Percentiles rank a stretch among this genome's conserved stretches.
These are phyloP conservation scores for Calonectria pseudoreteaudii DNA, from an alignment of 2,329 filamentous ascomycete genomes.

Conservation along the genomic window DNA sequence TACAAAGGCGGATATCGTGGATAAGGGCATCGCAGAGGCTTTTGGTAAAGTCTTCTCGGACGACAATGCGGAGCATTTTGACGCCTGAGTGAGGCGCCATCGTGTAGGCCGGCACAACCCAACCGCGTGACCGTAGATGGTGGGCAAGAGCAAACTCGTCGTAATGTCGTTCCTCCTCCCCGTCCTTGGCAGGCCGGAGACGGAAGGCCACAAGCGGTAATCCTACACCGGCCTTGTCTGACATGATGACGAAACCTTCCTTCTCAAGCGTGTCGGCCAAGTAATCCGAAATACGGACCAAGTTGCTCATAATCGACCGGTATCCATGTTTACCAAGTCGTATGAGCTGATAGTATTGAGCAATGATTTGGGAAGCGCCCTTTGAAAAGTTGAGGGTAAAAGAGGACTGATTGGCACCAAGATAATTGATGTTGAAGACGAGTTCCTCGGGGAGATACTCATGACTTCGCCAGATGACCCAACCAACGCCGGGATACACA, in stretches of 20 bases:
- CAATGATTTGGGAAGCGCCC: conserved; percentile 93
- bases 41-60: conserved; percentile 91
- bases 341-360: conserved; percentile 97
- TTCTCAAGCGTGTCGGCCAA: conserved; percentile 78
- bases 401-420: conserved; percentile 92
- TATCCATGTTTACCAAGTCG: conserved; percentile 94
- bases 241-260: conserved; percentile 90
- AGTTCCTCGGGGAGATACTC: conserved; percentile 90
- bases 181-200: conserved; percentile 67
- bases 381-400: conserved; percentile 99
- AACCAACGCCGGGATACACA: conserved; percentile 92
- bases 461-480: conserved; percentile 88
- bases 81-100: conserved; percentile 93
- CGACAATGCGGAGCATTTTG: conserved; percentile 93
- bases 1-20: conserved; percentile 80
- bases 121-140: conserved; percentile 85
- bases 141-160: conserved; percentile 87
- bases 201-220: conserved; percentile 93
- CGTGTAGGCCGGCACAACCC: conserved; percentile 96
- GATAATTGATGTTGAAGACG: conserved; percentile 99
- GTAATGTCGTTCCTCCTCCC: conserved; percentile 66
- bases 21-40: conserved; percentile 84
- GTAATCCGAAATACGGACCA: conserved; percentile 91
- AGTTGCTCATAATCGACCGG: conserved; percentile 91
- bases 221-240: conserved; percentile 80